Evolutionary conservation across 768 basidiomycete genomes (phyloP), one percentile per base, ranked within the genome.

Genomic region (Amanita rubescens): DNA sequence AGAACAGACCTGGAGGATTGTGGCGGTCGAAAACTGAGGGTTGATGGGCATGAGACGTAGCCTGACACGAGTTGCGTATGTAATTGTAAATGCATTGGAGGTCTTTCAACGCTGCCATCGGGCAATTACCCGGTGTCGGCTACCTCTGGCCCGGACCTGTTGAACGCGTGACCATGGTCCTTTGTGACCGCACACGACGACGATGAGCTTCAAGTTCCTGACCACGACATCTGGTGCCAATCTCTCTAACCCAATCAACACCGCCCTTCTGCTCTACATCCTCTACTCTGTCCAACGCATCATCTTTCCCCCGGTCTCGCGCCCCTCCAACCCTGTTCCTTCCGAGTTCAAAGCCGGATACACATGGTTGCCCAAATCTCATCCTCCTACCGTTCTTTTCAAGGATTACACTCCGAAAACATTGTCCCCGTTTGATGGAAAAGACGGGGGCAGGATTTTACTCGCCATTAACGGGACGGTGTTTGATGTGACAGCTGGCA

Each of bases 401-500:
- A 77, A 81, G 64, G 80, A 78, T 0, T 96, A 83, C 64, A 94
- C 90, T 0, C 84, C 94, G 0, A 81, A 78, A 65, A 85, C 90
- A 2, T 72, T 95, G 22, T 72, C 69, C 41, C 79, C 79, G 0
- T 92, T 84, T 66, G 74, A 79, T 59, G 84, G 89, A 24, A 71
- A 71, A 47, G 74, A 85, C 44, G 77, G 78, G 2, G 80, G 81
- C 25, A 74, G 87, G 57, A 94, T 98, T 51, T 66, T 96, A 62
- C 76, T 97, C 11, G 91, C 72, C 0, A 96, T 99, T 56, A 81
- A 85, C 51, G 79, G 90, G 25, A 83, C 75, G 32, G 94, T 98
- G 51, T 99, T 95, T 66, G 96, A 99, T 63, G 95, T 98, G 44
- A 88, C 90, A 0, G 75, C 81, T 3, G 95, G 95, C 22, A 76